Percentiles rank a stretch among this genome's conserved stretches.
Conservation (phyloP, 441 rosid species). For the Francoa sonchifolia region DNA sequence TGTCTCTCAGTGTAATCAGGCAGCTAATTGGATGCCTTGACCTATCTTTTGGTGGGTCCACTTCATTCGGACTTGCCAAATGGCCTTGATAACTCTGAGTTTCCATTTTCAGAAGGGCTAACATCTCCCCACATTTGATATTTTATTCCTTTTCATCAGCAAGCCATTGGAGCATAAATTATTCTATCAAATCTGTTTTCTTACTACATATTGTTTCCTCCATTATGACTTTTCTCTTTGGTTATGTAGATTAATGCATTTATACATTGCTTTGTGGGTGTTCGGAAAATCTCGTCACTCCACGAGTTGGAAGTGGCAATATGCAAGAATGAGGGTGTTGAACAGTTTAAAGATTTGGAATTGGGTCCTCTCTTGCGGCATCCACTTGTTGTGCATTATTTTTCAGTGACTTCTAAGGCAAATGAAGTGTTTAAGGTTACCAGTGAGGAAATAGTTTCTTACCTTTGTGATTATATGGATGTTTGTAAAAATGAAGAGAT, state of each 20-base stretch:
- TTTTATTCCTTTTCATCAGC: not conserved
- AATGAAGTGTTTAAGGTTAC: slow-evolving; percentile 45
- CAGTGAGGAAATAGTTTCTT: slow-evolving; percentile 41
- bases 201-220: not conserved
- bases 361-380: slow-evolving; percentile 77
- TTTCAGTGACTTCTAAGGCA: slow-evolving; percentile 31
- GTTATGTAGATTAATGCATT: slow-evolving; percentile 67
- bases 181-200: not conserved
- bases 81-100: no score
- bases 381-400: slow-evolving; percentile 64
- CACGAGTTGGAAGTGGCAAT: slow-evolving; percentile 76
- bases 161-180: not conserved
- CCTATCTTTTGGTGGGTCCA: no score
- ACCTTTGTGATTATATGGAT: slow-evolving; percentile 41
- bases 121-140: no score
- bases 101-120: no score
- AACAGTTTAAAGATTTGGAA: slow-evolving; percentile 53
- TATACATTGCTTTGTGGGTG: slow-evolving; percentile 85
- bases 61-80: no score
- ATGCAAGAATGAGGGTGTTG: slow-evolving; percentile 66
- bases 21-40: no score
- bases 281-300: slow-evolving; percentile 55
- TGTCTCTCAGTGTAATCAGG: no score
- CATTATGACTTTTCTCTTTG: not conserved
- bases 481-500: slow-evolving; percentile 26